Percentiles rank a stretch among this genome's conserved stretches.
Conservation (phyloP, 768 basidiomycete genomes). For the Mycena vulgaris region DNA sequence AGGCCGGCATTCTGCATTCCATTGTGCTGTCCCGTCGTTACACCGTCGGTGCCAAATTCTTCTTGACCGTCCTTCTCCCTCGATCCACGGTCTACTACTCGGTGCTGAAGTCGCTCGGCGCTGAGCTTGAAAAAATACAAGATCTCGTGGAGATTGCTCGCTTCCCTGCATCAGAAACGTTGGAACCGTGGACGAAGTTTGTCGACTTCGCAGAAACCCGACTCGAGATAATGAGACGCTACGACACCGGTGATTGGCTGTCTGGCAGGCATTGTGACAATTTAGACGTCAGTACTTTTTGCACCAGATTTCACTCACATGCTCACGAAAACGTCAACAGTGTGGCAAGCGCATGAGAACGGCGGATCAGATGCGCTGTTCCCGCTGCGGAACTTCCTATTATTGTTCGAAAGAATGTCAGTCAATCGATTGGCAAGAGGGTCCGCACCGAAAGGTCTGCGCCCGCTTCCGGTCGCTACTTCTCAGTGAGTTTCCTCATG, state of each 20-base stretch:
- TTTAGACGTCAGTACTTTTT: neutral
- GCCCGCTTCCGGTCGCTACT: neutral
- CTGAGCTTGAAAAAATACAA: neutral
- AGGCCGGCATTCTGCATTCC: constrained; percentile 9
- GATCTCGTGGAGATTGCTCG: neutral
- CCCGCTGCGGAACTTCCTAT: neutral
- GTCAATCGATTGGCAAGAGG: neutral
- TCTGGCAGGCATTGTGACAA: constrained; percentile 9
- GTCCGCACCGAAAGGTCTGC: constrained; percentile 7
- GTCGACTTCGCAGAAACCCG: neutral
- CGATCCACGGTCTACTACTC: constrained; percentile 2
- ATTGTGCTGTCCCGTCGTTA: neutral
- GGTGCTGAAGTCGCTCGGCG: neutral
- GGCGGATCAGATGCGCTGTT: neutral
- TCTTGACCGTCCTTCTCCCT: neutral
- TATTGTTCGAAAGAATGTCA: constrained; percentile 15
- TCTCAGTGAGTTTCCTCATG: neutral
- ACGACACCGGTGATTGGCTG: constrained; percentile 4
- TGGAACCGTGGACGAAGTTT: neutral
- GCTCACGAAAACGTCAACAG: neutral
- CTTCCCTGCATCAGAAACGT: neutral
- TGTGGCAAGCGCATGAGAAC: neutral
- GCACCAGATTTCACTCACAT: neutral
- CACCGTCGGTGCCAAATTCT: neutral
- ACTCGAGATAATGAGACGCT: neutral